Percentiles rank a stretch among this genome's conserved stretches.
phyloP scores from a whole-genome alignment of 306 rosid species.

The Elaeagnus macrophylla region DNA sequence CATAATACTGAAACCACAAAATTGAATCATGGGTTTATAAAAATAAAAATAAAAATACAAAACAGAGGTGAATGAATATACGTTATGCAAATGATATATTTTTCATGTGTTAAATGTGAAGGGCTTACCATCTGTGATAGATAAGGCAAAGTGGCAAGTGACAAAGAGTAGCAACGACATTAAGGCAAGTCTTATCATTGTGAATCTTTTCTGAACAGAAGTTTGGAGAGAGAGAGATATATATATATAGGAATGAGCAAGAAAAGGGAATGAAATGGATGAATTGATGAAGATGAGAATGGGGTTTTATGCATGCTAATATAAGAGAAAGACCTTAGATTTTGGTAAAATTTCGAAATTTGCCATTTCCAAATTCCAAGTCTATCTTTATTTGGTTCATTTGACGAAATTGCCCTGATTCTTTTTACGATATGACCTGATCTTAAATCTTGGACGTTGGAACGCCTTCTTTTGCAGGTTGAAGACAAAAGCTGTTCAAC shows the following conservation, averaged over 20 bases:
- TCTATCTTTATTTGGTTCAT: constrained; percentile 9
- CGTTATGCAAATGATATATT: no score
- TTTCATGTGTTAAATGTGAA: no score
- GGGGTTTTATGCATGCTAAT: constrained; percentile 59
- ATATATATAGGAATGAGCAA: neutral
- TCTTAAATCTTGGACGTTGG: neutral
- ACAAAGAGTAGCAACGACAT: constrained; percentile 47
- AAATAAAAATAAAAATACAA: no score
- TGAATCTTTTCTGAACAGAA: neutral
- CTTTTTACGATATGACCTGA: neutral
- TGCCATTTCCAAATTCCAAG: constrained; percentile 35
- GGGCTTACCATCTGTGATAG: constrained; percentile 58
- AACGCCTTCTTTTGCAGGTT: constrained; percentile 5
- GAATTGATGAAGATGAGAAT: constrained; percentile 10
- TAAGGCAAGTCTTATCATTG: constrained; percentile 25
- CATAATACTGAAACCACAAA: no score
- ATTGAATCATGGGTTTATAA: no score
- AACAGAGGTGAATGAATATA: no score
- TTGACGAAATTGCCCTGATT: constrained; percentile 15
- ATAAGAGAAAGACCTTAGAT: constrained; percentile 24
- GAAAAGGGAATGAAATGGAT: neutral
- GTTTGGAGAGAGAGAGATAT: constrained; percentile 10
- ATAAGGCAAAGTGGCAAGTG: constrained; percentile 41
- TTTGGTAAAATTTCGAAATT: constrained; percentile 11
- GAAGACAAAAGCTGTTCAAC: constrained; percentile 26